A percentile compares a stretch with the other conserved stretches of the same genome.
phyloP scores from a whole-genome alignment of 352 stramenopile species.

The Phytophthora aleatoria region DNA sequence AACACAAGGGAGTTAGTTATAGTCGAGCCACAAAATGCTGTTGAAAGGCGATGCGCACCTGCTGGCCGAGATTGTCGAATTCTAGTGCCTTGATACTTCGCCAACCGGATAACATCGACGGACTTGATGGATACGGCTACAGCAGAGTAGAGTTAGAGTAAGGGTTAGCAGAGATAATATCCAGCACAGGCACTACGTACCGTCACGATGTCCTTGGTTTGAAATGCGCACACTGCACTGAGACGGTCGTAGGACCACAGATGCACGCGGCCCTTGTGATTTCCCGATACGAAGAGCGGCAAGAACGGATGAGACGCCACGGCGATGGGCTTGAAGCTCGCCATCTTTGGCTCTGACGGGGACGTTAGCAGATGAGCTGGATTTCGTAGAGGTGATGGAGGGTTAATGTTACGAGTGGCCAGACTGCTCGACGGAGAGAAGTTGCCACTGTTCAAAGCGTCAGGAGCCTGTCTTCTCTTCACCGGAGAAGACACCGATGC shows the following conservation, averaged over 20 bases:
- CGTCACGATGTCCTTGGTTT: constrained; percentile 64
- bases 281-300: constrained; percentile 81
- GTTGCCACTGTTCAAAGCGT: constrained; percentile 23
- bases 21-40: background rate
- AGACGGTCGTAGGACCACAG: constrained; percentile 87
- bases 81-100: constrained; percentile 78
- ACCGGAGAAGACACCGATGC: constrained; percentile 23
- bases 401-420: constrained; percentile 23
- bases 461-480: constrained; percentile 27
- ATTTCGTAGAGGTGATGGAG: constrained; percentile 37
- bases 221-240: constrained; percentile 69
- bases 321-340: constrained; percentile 78
- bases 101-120: constrained; percentile 53
- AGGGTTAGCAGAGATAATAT: background rate
- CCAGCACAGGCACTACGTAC: constrained; percentile 33
- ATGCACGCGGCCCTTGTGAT: constrained; percentile 80
- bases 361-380: constrained; percentile 37
- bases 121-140: constrained; percentile 67
- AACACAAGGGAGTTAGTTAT: constrained; percentile 2
- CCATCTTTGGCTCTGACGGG: constrained; percentile 46
- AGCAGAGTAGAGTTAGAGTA: constrained; percentile 1
- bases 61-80: constrained; percentile 81
- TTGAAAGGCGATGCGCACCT: constrained; percentile 36
- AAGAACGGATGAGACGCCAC: constrained; percentile 80
- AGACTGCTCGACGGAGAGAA: constrained; percentile 34